Conservation (phyloP, 768 basidiomycete species). For the Pleurotus citrinopileatus region DNA sequence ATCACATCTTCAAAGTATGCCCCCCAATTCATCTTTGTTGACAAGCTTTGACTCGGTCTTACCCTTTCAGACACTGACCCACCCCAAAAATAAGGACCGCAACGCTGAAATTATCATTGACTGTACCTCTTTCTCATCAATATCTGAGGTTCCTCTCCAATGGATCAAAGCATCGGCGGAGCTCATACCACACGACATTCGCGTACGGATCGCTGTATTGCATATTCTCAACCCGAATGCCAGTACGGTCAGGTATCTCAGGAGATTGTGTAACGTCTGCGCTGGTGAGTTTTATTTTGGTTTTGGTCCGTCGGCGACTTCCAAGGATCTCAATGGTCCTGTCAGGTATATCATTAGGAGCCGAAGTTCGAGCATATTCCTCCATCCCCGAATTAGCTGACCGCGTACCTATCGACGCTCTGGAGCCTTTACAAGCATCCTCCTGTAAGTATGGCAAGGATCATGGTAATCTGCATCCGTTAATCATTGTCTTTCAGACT, state of each 20-base stretch:
- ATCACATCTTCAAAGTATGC: slow-evolving; percentile 71
- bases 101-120: slow-evolving; percentile 76
- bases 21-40: background rate
- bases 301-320: background rate
- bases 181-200: slow-evolving; percentile 68
- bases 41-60: background rate
- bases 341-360: slow-evolving; percentile 50
- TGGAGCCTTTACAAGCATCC: slow-evolving; percentile 30
- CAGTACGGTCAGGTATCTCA: slow-evolving; percentile 68
- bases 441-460: no score
- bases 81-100: slow-evolving; percentile 43
- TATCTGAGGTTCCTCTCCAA: slow-evolving; percentile 76
- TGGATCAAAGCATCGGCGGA: slow-evolving; percentile 81
- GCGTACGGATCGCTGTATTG: slow-evolving; percentile 53
- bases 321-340: background rate
- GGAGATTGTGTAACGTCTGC: slow-evolving; percentile 72
- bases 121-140: slow-evolving; percentile 72
- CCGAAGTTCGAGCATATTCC: slow-evolving; percentile 55
- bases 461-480: no score
- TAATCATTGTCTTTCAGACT: slow-evolving; percentile 34
- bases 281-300: slow-evolving; percentile 43
- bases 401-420: slow-evolving; percentile 52
- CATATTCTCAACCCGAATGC: slow-evolving; percentile 76
- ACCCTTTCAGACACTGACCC: slow-evolving; percentile 45
- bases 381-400: slow-evolving; percentile 60